phyloP scores from a whole-genome alignment of 768 basidiomycete genomes.

The Sutorius australiensis region DNA sequence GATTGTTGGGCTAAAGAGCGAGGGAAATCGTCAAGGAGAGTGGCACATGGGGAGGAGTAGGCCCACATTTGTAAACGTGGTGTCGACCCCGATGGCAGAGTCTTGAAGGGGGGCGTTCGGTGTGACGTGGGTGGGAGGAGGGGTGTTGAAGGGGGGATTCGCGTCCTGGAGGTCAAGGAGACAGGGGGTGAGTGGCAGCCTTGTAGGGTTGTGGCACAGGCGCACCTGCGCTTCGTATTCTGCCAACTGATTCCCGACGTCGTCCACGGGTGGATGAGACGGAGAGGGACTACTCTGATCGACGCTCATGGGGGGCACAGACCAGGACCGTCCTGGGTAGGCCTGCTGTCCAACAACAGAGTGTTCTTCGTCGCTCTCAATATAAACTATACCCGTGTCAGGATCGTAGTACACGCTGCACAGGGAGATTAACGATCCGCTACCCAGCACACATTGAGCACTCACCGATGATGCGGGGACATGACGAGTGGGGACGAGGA shows the following conservation, averaged over 20 bases:
- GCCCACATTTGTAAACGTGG: slow-evolving; percentile 10
- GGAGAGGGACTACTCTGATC: slow-evolving; percentile 6
- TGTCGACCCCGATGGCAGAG: not conserved
- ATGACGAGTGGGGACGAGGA: slow-evolving; percentile 10
- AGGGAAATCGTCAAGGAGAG: not conserved
- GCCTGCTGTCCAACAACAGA: not conserved
- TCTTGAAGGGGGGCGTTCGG: not conserved
- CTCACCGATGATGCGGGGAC: slow-evolving; percentile 23
- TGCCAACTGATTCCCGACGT: not conserved
- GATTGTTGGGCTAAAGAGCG: slow-evolving; percentile 6
- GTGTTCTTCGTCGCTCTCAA: slow-evolving; percentile 3
- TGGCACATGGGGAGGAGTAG: not conserved
- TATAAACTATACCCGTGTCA: not conserved
- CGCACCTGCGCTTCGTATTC: slow-evolving; percentile 6
- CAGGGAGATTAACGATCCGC: slow-evolving; percentile 1
- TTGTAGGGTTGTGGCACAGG: slow-evolving; percentile 3
- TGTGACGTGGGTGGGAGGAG: not conserved
- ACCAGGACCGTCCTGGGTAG: slow-evolving; percentile 1
- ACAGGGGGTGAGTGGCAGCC: not conserved
- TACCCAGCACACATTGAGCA: not conserved
- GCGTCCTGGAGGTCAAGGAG: slow-evolving; percentile 7
- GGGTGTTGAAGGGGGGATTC: not conserved
- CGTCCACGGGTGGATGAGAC: not conserved
- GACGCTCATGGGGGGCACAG: not conserved
- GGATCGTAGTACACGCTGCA: slow-evolving; percentile 5